These are phyloP conservation scores for Diaporthe sp. DNA, from an alignment of 2,329 filamentous ascomycete species.

Conservation along the genomic window DNA sequence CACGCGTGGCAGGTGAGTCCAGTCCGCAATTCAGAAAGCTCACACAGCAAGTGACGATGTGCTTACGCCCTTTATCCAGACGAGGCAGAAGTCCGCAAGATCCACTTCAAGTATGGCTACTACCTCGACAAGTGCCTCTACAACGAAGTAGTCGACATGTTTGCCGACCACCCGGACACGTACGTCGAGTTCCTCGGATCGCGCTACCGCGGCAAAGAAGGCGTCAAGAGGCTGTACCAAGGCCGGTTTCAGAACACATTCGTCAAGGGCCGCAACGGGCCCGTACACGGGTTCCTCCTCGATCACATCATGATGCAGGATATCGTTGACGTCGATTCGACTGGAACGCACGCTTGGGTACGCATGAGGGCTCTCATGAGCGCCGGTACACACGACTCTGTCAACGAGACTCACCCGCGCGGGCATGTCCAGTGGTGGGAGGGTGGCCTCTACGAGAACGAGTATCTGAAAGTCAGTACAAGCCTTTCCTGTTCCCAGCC, in stretches of 20 bases:
- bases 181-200: conserved; percentile 69
- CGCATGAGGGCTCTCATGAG: conserved; percentile 68
- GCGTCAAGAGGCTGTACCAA: conserved; percentile 65
- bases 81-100: conserved; percentile 66
- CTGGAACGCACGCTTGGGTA: conserved; percentile 61
- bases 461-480: conserved; percentile 60
- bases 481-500: not conserved
- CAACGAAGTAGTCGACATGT: conserved; percentile 65
- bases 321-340: conserved; percentile 63
- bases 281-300: conserved; percentile 67
- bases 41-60: not conserved
- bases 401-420: conserved; percentile 62
- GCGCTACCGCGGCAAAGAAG: conserved; percentile 64
- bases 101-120: conserved; percentile 70
- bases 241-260: conserved; percentile 64
- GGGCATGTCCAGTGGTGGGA: conserved; percentile 70
- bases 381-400: conserved; percentile 64
- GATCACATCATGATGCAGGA: conserved; percentile 71
- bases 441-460: conserved; percentile 69
- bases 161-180: conserved; percentile 63
- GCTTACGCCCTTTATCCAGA: conserved; percentile 49
- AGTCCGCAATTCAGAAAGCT: rapidly evolving
- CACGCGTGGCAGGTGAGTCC: conserved; percentile 48
- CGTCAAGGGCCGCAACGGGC: conserved; percentile 66
- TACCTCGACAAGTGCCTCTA: conserved; percentile 72